These are phyloP conservation scores for Monosporozyma aquatica DNA, from an alignment of 805 yeast species.

Conservation along the genomic window DNA sequence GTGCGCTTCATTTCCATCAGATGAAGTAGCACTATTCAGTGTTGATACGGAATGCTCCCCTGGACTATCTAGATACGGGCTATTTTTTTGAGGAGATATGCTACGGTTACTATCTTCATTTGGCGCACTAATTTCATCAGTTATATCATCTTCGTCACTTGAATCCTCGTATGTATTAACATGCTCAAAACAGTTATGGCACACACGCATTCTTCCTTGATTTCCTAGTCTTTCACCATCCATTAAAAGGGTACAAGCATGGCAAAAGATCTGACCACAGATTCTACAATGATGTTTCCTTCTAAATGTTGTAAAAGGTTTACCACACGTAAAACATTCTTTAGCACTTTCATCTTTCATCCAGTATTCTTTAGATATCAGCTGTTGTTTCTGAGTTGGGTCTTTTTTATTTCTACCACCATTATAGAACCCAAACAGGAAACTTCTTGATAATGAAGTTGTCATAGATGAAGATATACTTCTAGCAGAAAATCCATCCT, in stretches of 20 bases:
- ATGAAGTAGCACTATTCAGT: background rate
- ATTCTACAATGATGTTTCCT: slow-evolving; percentile 91
- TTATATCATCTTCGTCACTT: slow-evolving; percentile 44
- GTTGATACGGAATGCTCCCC: background rate
- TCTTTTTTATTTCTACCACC: slow-evolving; percentile 24
- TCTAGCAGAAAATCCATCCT: slow-evolving; percentile 29
- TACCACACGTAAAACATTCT: slow-evolving; percentile 78
- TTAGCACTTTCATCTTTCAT: slow-evolving; percentile 89
- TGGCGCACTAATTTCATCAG: background rate
- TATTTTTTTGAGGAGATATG: background rate
- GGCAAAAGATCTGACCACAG: slow-evolving; percentile 93
- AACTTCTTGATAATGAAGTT: slow-evolving; percentile 35
- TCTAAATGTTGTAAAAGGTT: slow-evolving; percentile 73
- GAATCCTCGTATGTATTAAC: slow-evolving; percentile 63
- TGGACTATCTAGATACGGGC: background rate
- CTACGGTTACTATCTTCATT: background rate
- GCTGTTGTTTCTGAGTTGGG: slow-evolving; percentile 16
- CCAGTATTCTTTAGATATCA: slow-evolving; percentile 70
- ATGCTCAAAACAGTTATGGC: slow-evolving; percentile 58
- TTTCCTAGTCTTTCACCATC: slow-evolving; percentile 55
- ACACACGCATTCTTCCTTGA: slow-evolving; percentile 65
- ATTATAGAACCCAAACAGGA: slow-evolving; percentile 34
- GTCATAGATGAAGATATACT: slow-evolving; percentile 36
- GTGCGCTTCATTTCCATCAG: slow-evolving; percentile 3
- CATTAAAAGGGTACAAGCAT: slow-evolving; percentile 66